Conservation (phyloP, 2,329 filamentous ascomycete genomes). For the Ustilaginoidea virens region DNA sequence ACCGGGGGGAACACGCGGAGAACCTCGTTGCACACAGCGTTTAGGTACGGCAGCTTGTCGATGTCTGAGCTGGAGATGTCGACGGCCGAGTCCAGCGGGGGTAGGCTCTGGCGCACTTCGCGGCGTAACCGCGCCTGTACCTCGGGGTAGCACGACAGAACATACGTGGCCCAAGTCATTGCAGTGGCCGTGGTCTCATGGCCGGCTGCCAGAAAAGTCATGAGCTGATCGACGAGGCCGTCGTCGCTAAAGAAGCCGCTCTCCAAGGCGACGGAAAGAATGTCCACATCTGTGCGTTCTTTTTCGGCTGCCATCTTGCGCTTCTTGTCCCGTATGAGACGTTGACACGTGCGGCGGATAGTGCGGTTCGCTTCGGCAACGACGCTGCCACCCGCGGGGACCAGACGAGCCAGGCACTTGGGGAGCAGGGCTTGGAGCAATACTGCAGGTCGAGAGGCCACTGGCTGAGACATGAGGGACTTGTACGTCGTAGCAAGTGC, state of each 20-base stretch:
- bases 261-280: slow-evolving; percentile 65
- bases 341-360: slow-evolving; percentile 50
- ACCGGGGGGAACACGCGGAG: slow-evolving; percentile 62
- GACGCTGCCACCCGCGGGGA: slow-evolving; percentile 58
- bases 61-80: slow-evolving; percentile 33
- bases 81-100: slow-evolving; percentile 24
- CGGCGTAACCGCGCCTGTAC: slow-evolving; percentile 51
- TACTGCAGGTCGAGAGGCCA: slow-evolving; percentile 33
- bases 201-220: slow-evolving; percentile 75
- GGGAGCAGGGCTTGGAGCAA: slow-evolving; percentile 49
- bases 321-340: slow-evolving; percentile 59
- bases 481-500: slow-evolving; percentile 43
- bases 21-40: slow-evolving; percentile 64
- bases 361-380: slow-evolving; percentile 37
- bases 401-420: slow-evolving; percentile 36
- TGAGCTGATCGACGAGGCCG: slow-evolving; percentile 73
- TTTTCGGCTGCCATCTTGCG: slow-evolving; percentile 26
- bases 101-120: slow-evolving; percentile 49
- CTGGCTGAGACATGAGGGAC: slow-evolving; percentile 32
- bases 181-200: slow-evolving; percentile 68
- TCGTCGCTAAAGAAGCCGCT: slow-evolving; percentile 64
- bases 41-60: slow-evolving; percentile 63
- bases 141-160: slow-evolving; percentile 49
- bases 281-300: slow-evolving; percentile 46
- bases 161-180: slow-evolving; percentile 60